phyloP scores from a whole-genome alignment of 768 basidiomycete genomes.

The Tricholoma hemisulphureum region DNA sequence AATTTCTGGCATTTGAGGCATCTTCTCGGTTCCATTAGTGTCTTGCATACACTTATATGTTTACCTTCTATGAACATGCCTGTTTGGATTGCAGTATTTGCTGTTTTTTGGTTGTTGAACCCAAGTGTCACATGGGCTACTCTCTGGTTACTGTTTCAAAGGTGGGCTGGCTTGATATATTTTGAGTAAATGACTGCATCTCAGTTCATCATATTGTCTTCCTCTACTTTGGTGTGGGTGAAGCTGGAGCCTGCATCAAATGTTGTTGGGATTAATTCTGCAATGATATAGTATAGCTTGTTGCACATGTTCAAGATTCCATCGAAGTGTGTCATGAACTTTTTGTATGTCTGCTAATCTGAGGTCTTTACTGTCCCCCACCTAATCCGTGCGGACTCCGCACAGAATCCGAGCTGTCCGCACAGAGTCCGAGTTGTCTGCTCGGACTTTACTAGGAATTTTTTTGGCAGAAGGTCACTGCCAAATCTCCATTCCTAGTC shows the following conservation, averaged over 20 bases:
- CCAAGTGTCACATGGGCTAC: constrained; percentile 22
- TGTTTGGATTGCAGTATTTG: constrained; percentile 21
- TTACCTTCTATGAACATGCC: constrained; percentile 18
- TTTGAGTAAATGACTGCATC: constrained; percentile 10
- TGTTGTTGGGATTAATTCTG: too few species aligned
- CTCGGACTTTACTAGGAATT: too few species aligned
- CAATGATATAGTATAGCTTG: constrained; percentile 11
- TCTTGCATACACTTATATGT: constrained; percentile 10
- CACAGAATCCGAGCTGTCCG: too few species aligned
- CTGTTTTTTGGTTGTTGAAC: constrained; percentile 12
- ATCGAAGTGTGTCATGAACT: too few species aligned
- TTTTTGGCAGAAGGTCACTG: too few species aligned
- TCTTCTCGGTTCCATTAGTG: too few species aligned
- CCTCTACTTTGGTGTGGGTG: constrained; percentile 8
- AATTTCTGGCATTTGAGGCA: too few species aligned
- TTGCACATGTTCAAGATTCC: background rate
- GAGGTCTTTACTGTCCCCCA: too few species aligned
- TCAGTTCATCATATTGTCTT: constrained; percentile 5
- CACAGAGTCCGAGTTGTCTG: too few species aligned
- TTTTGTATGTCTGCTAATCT: too few species aligned
- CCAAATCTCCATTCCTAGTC: too few species aligned
- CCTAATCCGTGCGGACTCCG: too few species aligned
- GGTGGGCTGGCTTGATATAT: constrained; percentile 27
- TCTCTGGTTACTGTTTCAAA: constrained; percentile 14
- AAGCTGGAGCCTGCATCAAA: constrained; percentile 8